Evolutionary conservation across 495 filamentous ascomycete genomes (phyloP).

Genomic region (Zalerion maritima): DNA sequence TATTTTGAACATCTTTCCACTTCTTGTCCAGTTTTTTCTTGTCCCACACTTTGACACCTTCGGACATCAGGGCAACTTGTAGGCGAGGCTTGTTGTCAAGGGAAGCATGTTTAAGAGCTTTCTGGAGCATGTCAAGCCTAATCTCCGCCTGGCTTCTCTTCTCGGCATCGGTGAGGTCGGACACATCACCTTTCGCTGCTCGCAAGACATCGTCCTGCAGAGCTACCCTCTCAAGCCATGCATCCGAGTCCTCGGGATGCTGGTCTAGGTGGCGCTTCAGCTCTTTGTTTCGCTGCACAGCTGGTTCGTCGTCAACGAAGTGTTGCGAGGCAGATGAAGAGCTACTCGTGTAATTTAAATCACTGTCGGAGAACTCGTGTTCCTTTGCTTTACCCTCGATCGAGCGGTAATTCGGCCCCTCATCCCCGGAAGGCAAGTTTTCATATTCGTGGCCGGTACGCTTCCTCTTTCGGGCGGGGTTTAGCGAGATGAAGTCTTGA

Average conservation of each 20-base stretch:
- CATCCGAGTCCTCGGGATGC: conserved; percentile 46
- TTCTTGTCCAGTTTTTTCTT: conserved; percentile 39
- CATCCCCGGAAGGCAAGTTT: conserved; percentile 26
- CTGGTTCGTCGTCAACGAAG: conserved; percentile 24
- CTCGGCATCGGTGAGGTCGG: conserved; percentile 43
- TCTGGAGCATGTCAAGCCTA: conserved; percentile 66
- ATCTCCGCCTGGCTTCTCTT: conserved; percentile 55
- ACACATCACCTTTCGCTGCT: conserved; percentile 19
- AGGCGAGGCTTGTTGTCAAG: conserved; percentile 30
- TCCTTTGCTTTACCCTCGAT: conserved; percentile 48
- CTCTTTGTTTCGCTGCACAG: conserved; percentile 36
- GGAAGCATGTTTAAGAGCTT: conserved; percentile 47
- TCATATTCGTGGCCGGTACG: conserved; percentile 11
- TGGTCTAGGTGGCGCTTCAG: conserved; percentile 44
- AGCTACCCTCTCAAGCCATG: conserved; percentile 64
- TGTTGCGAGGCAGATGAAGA: conserved; percentile 22
- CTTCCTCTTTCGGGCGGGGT: conserved; percentile 24
- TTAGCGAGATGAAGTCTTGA: conserved; percentile 25
- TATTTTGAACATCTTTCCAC: conserved; percentile 47
- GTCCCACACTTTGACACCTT: conserved; percentile 62
- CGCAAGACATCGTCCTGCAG: conserved; percentile 54
- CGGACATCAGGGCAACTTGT: conserved; percentile 51
- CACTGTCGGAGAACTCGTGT: conserved; percentile 25
- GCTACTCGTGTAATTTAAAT: conserved; percentile 40
- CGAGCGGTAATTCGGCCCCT: conserved; percentile 50